Evolutionary conservation across 805 yeast species (phyloP).

Genomic region (Lipomyces mesembrius): DNA sequence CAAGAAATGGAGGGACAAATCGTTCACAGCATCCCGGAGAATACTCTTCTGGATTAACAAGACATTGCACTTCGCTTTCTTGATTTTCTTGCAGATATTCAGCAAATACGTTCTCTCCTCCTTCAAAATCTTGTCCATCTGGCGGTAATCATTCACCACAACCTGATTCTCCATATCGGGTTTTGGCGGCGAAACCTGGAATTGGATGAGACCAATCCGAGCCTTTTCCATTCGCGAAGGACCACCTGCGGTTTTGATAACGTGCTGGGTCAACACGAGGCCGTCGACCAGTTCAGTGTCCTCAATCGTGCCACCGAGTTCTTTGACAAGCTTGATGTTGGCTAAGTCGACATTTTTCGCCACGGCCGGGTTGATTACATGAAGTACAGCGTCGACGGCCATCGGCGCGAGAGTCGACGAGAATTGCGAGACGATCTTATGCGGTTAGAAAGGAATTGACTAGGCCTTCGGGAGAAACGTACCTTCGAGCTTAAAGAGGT

Average conservation of each 20-base stretch:
- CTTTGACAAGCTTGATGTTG: conserved; percentile 87
- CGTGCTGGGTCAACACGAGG: conserved; percentile 89
- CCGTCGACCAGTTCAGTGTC: conserved; percentile 94
- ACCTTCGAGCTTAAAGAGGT: conserved; percentile 88
- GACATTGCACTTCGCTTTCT: conserved; percentile 95
- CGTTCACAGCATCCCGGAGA: conserved; percentile 92
- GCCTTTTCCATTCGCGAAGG: conserved; percentile 96
- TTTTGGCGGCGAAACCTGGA: conserved; percentile 94
- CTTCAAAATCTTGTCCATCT: conserved; percentile 97
- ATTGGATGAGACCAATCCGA: conserved; percentile 83
- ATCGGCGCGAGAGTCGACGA: conserved; percentile 85
- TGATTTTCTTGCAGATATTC: conserved; percentile 93
- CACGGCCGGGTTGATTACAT: conserved; percentile 64
- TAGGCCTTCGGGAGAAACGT: no score
- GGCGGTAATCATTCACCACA: conserved; percentile 96
- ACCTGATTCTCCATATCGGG: conserved; percentile 98
- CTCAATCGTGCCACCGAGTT: conserved; percentile 96
- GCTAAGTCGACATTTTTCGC: conserved; percentile 77
- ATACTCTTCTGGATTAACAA: conserved; percentile 89
- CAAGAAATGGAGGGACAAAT: conserved; percentile 89
- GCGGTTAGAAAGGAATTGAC: neutral
- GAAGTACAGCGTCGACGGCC: conserved; percentile 90
- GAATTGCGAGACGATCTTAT: conserved; percentile 82
- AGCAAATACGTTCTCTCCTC: conserved; percentile 96
- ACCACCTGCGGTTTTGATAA: conserved; percentile 88